Base-by-base conservation (phyloP, 2,329 filamentous ascomycete genomes). In the Colletotrichum sp. region DNA sequence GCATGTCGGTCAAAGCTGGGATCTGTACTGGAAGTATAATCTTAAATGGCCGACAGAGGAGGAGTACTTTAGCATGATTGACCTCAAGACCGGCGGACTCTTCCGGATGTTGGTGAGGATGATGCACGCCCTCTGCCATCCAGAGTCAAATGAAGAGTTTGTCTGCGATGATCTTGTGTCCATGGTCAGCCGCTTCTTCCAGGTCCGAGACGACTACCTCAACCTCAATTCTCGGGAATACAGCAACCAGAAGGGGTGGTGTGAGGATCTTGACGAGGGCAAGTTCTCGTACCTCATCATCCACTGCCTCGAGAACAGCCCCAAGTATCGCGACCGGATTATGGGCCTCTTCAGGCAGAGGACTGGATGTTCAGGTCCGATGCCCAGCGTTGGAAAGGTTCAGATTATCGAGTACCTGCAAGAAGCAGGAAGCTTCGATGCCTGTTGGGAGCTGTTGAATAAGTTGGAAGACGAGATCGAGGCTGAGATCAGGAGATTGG, bases 261-360 rank as follows among this genome's bases (percentile, higher is more conserved):
- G 82, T 72, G 85, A 86, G 55, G 85, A 87, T 73, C 80, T 87
- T 0, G 82, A 84, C 30, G 85, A 87, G 76, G 85, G 85, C 3
- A 71, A 71, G 59, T 71, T 65, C 21, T 64, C 59, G 16, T 65
- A 26, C 28, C 36, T 28, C 6, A 34, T 71, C 59, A 57, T 71
- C 62, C 60, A 71, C 68, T 52, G 59, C 39, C 28, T 71, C 16
- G 24, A 34, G 26, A 65, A 24, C 30, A 64, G 24, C 12, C 57
- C 68, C 10, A 28, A 24, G 55, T 59, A 32, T 36, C 21, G 55
- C 30, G 49, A 60, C 12, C 49, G 52, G 15, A 60, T 69, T 21
- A 36, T 69, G 49, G 49, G 67, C 10, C 49, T 69, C n/a, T 62
- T 69, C 52, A 32, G 49, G 67, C 67, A 69, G 52, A 15, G 67